These are phyloP conservation scores for Colletotrichum salicis DNA, from an alignment of 2,329 filamentous ascomycete species.

Conservation along the genomic window DNA sequence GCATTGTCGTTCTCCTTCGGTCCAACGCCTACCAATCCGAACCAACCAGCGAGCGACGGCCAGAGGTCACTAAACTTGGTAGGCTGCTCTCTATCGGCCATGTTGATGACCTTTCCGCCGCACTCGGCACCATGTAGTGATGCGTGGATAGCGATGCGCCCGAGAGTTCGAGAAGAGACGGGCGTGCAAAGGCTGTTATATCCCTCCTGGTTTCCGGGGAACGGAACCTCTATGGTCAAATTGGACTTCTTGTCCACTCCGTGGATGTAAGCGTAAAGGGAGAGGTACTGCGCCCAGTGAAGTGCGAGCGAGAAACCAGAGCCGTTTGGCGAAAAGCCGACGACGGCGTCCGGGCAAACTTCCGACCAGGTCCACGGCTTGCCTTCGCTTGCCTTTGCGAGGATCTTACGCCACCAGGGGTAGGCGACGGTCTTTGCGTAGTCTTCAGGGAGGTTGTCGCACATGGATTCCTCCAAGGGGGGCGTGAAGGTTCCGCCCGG, in stretches of 20 bases:
- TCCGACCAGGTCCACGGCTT: constrained; percentile 50
- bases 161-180: constrained; percentile 45
- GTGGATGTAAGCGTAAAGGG: constrained; percentile 46
- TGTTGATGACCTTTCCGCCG: constrained; percentile 46
- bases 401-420: constrained; percentile 44
- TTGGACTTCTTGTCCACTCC: neutral
- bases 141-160: constrained; percentile 44
- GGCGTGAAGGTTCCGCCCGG: constrained; percentile 46
- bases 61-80: constrained; percentile 44
- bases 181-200: constrained; percentile 44
- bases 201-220: constrained; percentile 43
- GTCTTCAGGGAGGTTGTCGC: constrained; percentile 44
- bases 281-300: constrained; percentile 53
- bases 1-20: constrained; percentile 26
- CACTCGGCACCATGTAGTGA: constrained; percentile 42
- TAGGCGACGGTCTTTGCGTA: constrained; percentile 50
- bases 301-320: constrained; percentile 49
- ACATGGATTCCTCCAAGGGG: constrained; percentile 47
- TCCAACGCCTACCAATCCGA: constrained; percentile 43
- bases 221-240: constrained; percentile 35
- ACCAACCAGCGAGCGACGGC: constrained; percentile 45
- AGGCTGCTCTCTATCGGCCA: constrained; percentile 43
- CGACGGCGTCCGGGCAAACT: constrained; percentile 49
- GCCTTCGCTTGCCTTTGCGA: constrained; percentile 43
- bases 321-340: constrained; percentile 52